Base-by-base conservation (phyloP, 177 flowering plant genomes). In the Vitis hybrid region DNA sequence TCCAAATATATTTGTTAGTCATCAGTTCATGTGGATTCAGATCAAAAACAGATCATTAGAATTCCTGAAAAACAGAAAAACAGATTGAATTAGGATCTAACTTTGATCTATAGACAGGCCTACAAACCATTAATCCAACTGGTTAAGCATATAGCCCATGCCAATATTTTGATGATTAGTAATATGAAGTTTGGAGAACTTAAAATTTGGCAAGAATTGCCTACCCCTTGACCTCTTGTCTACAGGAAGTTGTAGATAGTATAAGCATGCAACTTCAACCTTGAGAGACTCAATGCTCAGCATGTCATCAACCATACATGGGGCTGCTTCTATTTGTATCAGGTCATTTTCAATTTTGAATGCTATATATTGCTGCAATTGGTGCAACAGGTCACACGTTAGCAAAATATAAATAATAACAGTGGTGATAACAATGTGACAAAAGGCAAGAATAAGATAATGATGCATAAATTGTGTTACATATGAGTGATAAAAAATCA, bases 211-310 rank as follows among this genome's bases (percentile, higher is more conserved):
- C 4, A 52, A 8, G 31, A 64, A 49, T 13, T 59, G 15, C 76
- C n/a, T 85, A 94, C 98, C 99, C 65, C 78, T 87, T 63, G 88
- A 82, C 82, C 87, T 86, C 80, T 81, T 90, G 78, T 91, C 90
- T 18, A 63, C 58, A 60, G 90, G 82, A 69, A 92, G 94, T 63
- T 81, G 87, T 62, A 96, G 70, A 77, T 83, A 96, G 76, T 90
- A 92, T 19, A 83, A 74, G 78, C 99, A 94, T 51, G 99, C 92
- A 44, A 87, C 77, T 72, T 89, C 89, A 69, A 80, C 90, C 81
- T 87, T 91, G 79, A 92, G n/a, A 70, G 76, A 75, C 65, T 86
- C 92, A 31, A 82, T 82, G 76, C 71, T 71, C 24, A 81, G 74
- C 71, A 69, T 73, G 77, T 78, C 84, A 75, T 74, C 81, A 75